Percentiles rank a stretch among this genome's conserved stretches.
Evolutionary conservation across 148 eudicot genomes (phyloP).

Genomic region (Diospyros kaki): DNA sequence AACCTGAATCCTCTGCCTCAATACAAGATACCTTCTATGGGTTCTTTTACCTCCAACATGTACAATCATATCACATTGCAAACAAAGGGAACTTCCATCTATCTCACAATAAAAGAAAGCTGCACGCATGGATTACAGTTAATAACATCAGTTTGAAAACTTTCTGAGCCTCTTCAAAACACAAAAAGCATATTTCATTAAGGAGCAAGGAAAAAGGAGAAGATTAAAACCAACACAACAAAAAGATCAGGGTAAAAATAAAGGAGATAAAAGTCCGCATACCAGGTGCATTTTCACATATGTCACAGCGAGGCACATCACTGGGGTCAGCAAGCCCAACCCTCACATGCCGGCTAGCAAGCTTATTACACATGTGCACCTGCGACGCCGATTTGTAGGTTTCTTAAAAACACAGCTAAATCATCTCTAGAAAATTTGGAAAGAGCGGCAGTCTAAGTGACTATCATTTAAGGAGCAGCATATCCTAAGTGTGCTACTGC

Average conservation of each 20-base stretch:
- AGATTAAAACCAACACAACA: too few relatives aligned
- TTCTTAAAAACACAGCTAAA: background rate
- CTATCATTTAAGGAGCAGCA: background rate
- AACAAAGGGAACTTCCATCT: constrained; percentile 81
- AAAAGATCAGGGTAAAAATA: background rate
- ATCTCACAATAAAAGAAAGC: constrained; percentile 86
- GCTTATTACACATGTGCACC: constrained; percentile 89
- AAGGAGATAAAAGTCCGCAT: constrained; percentile 11
- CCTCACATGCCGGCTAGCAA: constrained; percentile 79
- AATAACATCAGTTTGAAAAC: background rate
- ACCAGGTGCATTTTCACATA: constrained; percentile 91
- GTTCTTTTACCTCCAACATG: constrained; percentile 86
- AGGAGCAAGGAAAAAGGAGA: constrained; percentile 7
- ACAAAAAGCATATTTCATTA: background rate
- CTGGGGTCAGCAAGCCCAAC: constrained; percentile 83
- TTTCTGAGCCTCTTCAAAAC: background rate
- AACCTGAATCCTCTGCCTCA: constrained; percentile 84
- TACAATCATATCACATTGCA: constrained; percentile 83
- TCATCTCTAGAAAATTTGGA: constrained; percentile 10
- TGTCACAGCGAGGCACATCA: constrained; percentile 69
- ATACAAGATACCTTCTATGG: constrained; percentile 67
- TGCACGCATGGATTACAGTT: constrained; percentile 21
- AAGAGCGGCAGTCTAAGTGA: background rate
- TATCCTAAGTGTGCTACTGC: background rate
- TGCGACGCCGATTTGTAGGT: constrained; percentile 17